Conservation (phyloP, 2,329 filamentous ascomycete genomes). For the Pseudogymnoascus sp. region DNA sequence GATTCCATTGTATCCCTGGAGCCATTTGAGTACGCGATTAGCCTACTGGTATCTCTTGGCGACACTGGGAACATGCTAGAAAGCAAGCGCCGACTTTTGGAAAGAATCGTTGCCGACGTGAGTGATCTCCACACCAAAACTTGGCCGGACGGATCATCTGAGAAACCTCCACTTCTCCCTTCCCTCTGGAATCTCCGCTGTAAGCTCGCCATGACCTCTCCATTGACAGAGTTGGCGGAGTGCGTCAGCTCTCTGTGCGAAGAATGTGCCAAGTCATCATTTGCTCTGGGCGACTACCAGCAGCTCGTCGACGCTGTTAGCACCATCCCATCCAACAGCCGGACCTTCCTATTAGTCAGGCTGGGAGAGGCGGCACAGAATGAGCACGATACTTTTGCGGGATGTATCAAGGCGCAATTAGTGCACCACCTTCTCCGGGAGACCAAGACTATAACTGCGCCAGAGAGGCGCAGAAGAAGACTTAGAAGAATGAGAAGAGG, state of each 20-base stretch:
- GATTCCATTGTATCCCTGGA: not conserved
- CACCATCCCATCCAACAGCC: not conserved
- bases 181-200: not conserved
- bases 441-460: not conserved
- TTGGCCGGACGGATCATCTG: not conserved
- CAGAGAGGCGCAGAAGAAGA: not conserved
- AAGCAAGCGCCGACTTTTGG: not conserved
- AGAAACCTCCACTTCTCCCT: not conserved
- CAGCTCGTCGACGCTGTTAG: not conserved
- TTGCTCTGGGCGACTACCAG: not conserved
- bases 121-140: not conserved
- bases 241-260: not conserved
- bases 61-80: not conserved
- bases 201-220: not conserved
- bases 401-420: not conserved
- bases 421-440: not conserved
- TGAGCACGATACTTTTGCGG: not conserved
- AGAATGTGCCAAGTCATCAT: not conserved
- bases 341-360: not conserved
- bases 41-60: too few relatives aligned
- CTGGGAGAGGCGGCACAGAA: not conserved
- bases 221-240: not conserved
- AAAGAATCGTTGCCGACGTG: not conserved
- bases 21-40: not conserved
- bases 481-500: too few relatives aligned